Percentiles rank a stretch among this genome's conserved stretches.
phyloP scores from a whole-genome alignment of 176 grass and related monocot genomes.

The Urochloa ruziziensis region DNA sequence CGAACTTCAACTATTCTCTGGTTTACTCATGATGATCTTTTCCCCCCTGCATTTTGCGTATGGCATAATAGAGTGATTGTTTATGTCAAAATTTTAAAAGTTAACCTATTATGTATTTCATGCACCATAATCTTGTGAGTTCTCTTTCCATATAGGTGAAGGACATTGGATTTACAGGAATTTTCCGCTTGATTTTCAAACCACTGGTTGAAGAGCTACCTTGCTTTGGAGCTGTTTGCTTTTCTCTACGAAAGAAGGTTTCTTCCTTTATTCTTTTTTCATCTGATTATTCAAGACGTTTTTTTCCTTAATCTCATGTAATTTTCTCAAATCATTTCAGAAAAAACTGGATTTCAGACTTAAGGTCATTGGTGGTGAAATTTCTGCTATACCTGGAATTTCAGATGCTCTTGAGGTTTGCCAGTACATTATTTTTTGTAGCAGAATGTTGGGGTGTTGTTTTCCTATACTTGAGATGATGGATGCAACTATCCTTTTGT shows the following conservation, averaged over 20 bases:
- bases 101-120: neutral
- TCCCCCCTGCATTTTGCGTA: neutral
- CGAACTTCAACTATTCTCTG: neutral
- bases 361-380: slow-evolving; percentile 85
- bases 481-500: slow-evolving; percentile 17
- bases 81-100: neutral
- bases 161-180: slow-evolving; percentile 77
- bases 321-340: slow-evolving; percentile 38
- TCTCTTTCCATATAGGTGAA: slow-evolving; percentile 62
- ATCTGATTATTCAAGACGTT: neutral
- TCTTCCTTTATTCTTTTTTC: neutral
- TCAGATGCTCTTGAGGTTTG: slow-evolving; percentile 92
- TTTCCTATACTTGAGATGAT: slow-evolving; percentile 20
- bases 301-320: neutral
- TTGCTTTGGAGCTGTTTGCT: slow-evolving; percentile 95
- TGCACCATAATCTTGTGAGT: slow-evolving; percentile 22
- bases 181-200: slow-evolving; percentile 93
- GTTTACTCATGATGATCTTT: neutral
- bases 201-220: slow-evolving; percentile 78
- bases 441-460: slow-evolving; percentile 2
- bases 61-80: neutral
- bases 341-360: slow-evolving; percentile 98
- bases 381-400: slow-evolving; percentile 90
- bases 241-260: slow-evolving; percentile 96
- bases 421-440: slow-evolving; percentile 9